Conservation (phyloP, 306 rosid genomes). For the Castanopsis chinensis region DNA sequence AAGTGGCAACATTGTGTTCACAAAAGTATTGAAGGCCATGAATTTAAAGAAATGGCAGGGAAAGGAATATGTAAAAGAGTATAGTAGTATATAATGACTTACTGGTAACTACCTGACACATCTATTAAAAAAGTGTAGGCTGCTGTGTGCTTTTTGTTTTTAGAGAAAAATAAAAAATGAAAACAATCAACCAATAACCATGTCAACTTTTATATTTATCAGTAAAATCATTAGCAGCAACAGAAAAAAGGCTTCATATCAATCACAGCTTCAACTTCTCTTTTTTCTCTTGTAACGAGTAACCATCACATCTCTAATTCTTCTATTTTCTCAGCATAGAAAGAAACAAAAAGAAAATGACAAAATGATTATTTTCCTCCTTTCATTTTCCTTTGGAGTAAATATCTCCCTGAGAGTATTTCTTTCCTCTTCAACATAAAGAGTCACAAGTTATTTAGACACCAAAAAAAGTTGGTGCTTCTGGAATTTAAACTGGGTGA, state of each 20-base stretch:
- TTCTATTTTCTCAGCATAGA: constrained; percentile 33
- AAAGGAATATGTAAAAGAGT: constrained; percentile 29
- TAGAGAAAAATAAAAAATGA: neutral
- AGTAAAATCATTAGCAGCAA: constrained; percentile 45
- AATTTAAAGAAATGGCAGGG: constrained; percentile 32
- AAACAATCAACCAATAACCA: constrained; percentile 6
- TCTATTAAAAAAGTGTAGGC: neutral
- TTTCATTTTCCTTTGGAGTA: neutral
- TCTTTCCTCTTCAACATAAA: constrained; percentile 17
- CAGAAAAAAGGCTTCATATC: constrained; percentile 38
- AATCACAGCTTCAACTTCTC: constrained; percentile 34
- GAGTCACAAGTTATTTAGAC: constrained; percentile 1
- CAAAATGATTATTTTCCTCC: constrained; percentile 17
- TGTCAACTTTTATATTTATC: constrained; percentile 21
- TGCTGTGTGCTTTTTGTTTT: neutral
- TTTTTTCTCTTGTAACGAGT: constrained; percentile 43
- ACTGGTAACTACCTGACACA: constrained; percentile 30
- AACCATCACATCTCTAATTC: constrained; percentile 42
- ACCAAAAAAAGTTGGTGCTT: constrained; percentile 13
- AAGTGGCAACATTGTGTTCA: constrained; percentile 15
- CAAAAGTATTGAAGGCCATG: constrained; percentile 27
- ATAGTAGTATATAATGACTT: constrained; percentile 29
- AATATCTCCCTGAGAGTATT: constrained; percentile 14
- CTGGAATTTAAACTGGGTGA: neutral
- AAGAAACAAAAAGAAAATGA: neutral